Evolutionary conservation across 202 grass and related monocot species (phyloP).

Genomic region (Panicum hallii): DNA sequence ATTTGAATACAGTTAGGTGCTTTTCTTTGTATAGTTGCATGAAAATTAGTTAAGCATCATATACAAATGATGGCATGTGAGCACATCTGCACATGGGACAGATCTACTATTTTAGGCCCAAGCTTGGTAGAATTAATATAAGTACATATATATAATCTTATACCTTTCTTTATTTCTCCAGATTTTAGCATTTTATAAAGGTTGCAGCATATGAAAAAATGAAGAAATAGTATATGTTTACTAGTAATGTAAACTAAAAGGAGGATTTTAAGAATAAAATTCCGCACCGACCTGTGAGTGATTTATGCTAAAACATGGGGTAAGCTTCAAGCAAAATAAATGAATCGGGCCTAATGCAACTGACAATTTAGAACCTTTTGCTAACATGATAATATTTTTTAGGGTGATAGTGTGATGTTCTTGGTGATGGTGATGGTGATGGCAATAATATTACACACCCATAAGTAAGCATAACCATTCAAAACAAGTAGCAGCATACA

Average conservation of each 20-base stretch:
- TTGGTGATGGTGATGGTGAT: constrained; percentile 7
- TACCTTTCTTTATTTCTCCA: not conserved
- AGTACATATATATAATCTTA: not conserved
- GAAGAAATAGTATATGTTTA: not conserved
- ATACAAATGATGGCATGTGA: constrained; percentile 26
- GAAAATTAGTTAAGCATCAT: constrained; percentile 6
- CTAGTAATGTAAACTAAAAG: not conserved
- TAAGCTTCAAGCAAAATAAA: constrained; percentile 7
- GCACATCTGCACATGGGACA: not conserved
- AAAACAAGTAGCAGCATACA: not conserved
- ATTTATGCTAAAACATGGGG: constrained; percentile 1
- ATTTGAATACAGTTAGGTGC: not conserved
- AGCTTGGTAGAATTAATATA: constrained; percentile 14
- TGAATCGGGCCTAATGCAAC: not conserved
- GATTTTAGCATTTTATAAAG: not conserved
- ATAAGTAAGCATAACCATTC: constrained; percentile 9
- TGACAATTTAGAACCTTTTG: not conserved
- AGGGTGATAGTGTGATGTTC: constrained; percentile 3
- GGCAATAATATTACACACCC: not conserved
- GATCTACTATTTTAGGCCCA: not conserved
- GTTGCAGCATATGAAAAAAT: not conserved
- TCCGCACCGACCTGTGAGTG: not conserved
- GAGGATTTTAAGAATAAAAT: not conserved
- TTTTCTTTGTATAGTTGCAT: constrained; percentile 21
- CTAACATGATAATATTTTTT: constrained; percentile 8